A percentile compares a stretch with the other conserved stretches of the same genome.
These are phyloP conservation scores for Discostella pseudostelligera DNA, from an alignment of 108 stramenopile genomes.

Conservation along the genomic window DNA sequence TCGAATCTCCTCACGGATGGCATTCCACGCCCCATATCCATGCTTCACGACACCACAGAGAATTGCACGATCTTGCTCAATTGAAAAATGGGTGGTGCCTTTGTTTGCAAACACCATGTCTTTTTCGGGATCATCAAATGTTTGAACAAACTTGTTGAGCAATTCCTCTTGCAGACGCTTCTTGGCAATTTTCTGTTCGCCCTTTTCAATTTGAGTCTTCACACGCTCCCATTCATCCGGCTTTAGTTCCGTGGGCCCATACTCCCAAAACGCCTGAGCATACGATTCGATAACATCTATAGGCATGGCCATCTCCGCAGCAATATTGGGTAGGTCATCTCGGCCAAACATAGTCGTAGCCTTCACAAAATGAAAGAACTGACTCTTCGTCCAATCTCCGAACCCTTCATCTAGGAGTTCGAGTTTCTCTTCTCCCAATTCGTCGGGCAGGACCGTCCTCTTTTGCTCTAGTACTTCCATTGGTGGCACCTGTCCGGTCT, in stretches of 20 bases:
- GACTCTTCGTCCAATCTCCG: slow-evolving; percentile 86
- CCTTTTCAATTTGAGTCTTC: slow-evolving; percentile 76
- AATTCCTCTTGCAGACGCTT: slow-evolving; percentile 63
- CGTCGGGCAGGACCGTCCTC: slow-evolving; percentile 59
- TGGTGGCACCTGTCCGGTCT: slow-evolving; percentile 68
- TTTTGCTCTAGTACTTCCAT: slow-evolving; percentile 53
- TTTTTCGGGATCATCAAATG: slow-evolving; percentile 77
- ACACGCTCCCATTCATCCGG: slow-evolving; percentile 87
- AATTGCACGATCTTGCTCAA: slow-evolving; percentile 88
- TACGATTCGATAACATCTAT: slow-evolving; percentile 58
- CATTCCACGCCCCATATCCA: slow-evolving; percentile 90
- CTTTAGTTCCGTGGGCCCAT: slow-evolving; percentile 62
- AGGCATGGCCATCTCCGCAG: slow-evolving; percentile 72
- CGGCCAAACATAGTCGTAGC: slow-evolving; percentile 79
- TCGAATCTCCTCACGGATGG: slow-evolving; percentile 70
- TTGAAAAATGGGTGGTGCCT: slow-evolving; percentile 81
- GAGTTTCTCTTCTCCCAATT: slow-evolving; percentile 51
- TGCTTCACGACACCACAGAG: slow-evolving; percentile 80
- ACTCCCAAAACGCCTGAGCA: slow-evolving; percentile 73
- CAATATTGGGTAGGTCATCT: slow-evolving; percentile 55
- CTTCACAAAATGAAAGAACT: slow-evolving; percentile 91
- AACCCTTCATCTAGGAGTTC: slow-evolving; percentile 92
- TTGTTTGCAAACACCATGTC: slow-evolving; percentile 91
- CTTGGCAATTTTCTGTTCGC: slow-evolving; percentile 78
- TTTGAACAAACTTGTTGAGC: slow-evolving; percentile 73